Base-by-base conservation (phyloP, 2,329 filamentous ascomycete genomes). In the Aspergillus intermedius region DNA sequence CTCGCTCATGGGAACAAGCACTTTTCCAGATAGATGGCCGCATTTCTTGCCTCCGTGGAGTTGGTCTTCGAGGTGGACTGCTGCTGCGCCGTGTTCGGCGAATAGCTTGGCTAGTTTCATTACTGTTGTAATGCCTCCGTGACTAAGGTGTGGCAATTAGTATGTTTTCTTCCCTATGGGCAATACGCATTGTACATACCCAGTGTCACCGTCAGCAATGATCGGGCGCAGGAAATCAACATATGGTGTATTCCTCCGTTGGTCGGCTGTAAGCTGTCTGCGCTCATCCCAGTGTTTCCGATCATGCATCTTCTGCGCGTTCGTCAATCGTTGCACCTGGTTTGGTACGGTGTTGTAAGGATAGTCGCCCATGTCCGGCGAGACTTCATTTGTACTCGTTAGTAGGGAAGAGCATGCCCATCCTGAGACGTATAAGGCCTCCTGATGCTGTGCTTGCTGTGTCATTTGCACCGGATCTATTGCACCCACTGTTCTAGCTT, bases 401-500 rank as follows among this genome's bases (percentile, higher is more conserved):
- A 98, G 77, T 15, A 95, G 82, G 0, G 90, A 91, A 0, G 91
- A 97, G 73, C 93, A 97, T 4, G 93, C 93, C 93, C 93, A 98
- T 53, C 93, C 93, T 0, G 91, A 96, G 54, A 98, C 78, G 71
- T 98, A 98, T 40, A 98, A 79, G 17, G 95, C 87, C 68, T 98
- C 91, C 67, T 97, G 93, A 72, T 97, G 87, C 5, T 88, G 82
- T 13, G 93, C 93, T 75, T 97, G 93, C 70, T 98, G 93, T 44
- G 93, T 95, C 93, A 98, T 97, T 74, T 98, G 93, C 9, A 97
- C 84, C 13, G 93, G 93, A 65, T 98, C 93, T 70, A 98, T 94
- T 51, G 91, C 91, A 59, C 93, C 93, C 87, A 98, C 88, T 91
- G 37, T 12, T 13, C 34, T 12, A 30, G n/a, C 32, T 13, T 49